Evolutionary conservation across 495 filamentous ascomycete genomes (phyloP).

Genomic region (Annulohypoxylon bovei): DNA sequence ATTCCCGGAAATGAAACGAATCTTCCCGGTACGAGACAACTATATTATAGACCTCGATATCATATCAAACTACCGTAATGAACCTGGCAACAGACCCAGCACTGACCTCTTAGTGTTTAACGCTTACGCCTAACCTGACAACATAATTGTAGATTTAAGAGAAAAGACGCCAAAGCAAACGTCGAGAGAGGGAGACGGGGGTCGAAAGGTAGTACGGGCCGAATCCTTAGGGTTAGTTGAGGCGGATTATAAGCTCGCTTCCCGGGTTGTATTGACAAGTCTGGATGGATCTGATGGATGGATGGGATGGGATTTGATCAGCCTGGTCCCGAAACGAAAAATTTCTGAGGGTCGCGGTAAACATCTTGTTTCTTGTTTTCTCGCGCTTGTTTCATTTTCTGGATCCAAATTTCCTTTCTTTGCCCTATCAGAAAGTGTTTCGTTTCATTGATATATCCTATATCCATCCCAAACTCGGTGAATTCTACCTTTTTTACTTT

Average conservation of each 20-base stretch:
- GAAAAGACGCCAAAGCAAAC: constrained; percentile 13
- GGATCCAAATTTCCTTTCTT: constrained; percentile 33
- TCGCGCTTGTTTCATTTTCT: constrained; percentile 44
- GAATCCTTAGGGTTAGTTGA: constrained; percentile 43
- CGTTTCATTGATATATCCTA: constrained; percentile 45
- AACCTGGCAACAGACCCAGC: constrained; percentile 35
- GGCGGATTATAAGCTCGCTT: constrained; percentile 41
- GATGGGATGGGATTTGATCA: constrained; percentile 42
- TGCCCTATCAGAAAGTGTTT: constrained; percentile 33
- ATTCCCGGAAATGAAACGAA: constrained; percentile 42
- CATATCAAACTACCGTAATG: constrained; percentile 37
- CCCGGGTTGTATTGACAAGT: constrained; percentile 34
- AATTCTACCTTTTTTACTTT: constrained; percentile 38
- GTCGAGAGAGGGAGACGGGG: constrained; percentile 29
- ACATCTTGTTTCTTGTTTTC: constrained; percentile 34
- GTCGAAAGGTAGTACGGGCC: constrained; percentile 37
- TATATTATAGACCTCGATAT: constrained; percentile 45
- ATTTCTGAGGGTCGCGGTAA: constrained; percentile 36
- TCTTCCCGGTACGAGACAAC: constrained; percentile 35
- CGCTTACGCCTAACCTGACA: constrained; percentile 40
- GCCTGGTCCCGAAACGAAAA: constrained; percentile 35
- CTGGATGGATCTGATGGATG: constrained; percentile 41
- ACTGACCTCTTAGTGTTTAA: constrained; percentile 40
- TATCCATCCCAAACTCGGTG: constrained; percentile 29
- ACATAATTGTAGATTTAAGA: constrained; percentile 41